A percentile compares a stretch with the other conserved stretches of the same genome.
phyloP scores from a whole-genome alignment of 1,139 yeast genomes.

The Scheffersomyces illinoinensis region DNA sequence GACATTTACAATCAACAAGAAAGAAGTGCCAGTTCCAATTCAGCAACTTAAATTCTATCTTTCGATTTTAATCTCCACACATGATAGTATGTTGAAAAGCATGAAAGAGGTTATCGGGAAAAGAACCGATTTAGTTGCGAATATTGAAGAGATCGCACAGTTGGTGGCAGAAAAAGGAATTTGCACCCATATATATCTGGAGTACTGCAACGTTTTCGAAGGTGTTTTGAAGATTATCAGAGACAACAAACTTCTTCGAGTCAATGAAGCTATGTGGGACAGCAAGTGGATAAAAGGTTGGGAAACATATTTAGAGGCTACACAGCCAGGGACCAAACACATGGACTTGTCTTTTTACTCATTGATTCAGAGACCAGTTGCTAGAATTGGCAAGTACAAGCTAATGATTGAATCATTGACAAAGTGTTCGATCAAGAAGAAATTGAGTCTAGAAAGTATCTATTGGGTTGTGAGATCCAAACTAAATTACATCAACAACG shows the following conservation, averaged over 20 bases:
- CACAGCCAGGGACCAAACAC: constrained; percentile 32
- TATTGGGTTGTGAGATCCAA: constrained; percentile 16
- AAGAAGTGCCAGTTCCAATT: constrained; percentile 29
- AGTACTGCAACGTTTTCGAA: constrained; percentile 43
- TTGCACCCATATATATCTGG: constrained; percentile 34
- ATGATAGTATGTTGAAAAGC: constrained; percentile 17
- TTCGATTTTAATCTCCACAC: constrained; percentile 23
- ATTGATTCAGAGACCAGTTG: constrained; percentile 54
- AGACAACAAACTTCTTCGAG: constrained; percentile 11
- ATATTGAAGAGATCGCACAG: constrained; percentile 14
- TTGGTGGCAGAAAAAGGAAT: constrained; percentile 29
- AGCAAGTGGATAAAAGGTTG: constrained; percentile 31
- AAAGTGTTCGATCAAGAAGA: constrained; percentile 16
- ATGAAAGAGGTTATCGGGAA: neutral
- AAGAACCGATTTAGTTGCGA: neutral
- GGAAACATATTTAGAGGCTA: constrained; percentile 42
- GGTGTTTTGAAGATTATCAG: constrained; percentile 37
- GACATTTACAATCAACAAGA: constrained; percentile 23
- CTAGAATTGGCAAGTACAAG: constrained; percentile 52
- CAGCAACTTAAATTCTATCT: constrained; percentile 20
- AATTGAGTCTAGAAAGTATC: constrained; percentile 8
- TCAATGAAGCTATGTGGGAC: neutral
- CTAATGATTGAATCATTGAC: constrained; percentile 45
- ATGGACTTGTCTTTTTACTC: constrained; percentile 52
- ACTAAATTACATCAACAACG: constrained; percentile 28